These are phyloP conservation scores for Saccharomyces hybrid DNA, from an alignment of 1,139 yeast genomes.

Conservation along the genomic window DNA sequence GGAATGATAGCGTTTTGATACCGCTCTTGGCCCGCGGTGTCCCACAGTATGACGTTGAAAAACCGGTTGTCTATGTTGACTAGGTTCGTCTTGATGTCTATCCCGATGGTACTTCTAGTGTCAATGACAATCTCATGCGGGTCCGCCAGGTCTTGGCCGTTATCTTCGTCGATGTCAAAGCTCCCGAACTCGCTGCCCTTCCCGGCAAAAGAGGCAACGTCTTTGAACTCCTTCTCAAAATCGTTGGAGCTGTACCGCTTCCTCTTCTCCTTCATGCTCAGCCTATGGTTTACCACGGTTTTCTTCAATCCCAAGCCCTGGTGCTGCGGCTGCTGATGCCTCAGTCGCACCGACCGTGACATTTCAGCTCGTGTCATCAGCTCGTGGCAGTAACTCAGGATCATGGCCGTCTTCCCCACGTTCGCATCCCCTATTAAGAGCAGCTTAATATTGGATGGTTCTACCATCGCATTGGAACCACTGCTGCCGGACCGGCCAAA, in stretches of 20 bases:
- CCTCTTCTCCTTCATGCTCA: conserved; percentile 18
- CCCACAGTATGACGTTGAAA: conserved; percentile 48
- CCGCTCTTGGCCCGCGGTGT: conserved; percentile 60
- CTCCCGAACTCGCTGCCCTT: not conserved
- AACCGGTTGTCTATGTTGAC: conserved; percentile 54
- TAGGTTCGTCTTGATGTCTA: conserved; percentile 54
- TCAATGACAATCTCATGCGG: conserved; percentile 25
- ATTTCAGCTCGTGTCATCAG: conserved; percentile 25
- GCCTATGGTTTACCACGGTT: not conserved
- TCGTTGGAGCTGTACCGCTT: conserved; percentile 31
- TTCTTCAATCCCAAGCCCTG: not conserved
- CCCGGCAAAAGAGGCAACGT: not conserved
- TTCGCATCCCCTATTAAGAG: conserved; percentile 38
- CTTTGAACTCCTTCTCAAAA: conserved; percentile 25
- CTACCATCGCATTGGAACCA: conserved; percentile 10
- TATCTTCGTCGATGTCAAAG: not conserved
- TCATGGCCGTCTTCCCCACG: conserved; percentile 39
- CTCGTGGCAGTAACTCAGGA: conserved; percentile 36
- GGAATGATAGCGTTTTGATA: conserved; percentile 51
- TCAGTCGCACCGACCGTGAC: conserved; percentile 8
- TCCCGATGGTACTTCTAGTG: conserved; percentile 48
- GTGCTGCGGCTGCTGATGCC: not conserved
- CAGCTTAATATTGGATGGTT: conserved; percentile 31
- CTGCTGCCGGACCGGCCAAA: conserved; percentile 7
- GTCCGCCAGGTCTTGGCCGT: conserved; percentile 3